Evolutionary conservation across 768 basidiomycete species (phyloP), one percentile per base, ranked within the genome.

Genomic region (Rossbeevera mucosa): DNA sequence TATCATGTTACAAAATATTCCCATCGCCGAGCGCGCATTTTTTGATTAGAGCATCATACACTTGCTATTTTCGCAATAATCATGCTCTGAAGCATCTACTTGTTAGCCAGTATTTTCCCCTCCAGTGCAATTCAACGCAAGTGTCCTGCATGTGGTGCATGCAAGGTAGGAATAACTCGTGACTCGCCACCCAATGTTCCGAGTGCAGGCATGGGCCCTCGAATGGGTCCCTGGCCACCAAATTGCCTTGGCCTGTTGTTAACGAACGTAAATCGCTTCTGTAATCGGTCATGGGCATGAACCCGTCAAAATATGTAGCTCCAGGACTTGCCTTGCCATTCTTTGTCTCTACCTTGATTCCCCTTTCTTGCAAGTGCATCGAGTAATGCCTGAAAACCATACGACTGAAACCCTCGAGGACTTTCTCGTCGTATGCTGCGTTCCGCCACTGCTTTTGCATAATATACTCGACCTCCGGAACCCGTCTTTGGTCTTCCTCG

Each of bases 1-100:
- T 82, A 77, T 58, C 76, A 79, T 47, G 77, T 81, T 28, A 76
- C 76, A 29, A 77, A 72, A 53, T 82, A 72, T 66, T 69, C 61
- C 40, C 76, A 77, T 54, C 57, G 31, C 53, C 56, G 59, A 22
- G 51, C 48, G 8, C 57, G 43, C 54, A 11, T 52, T 9, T 53
- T 53, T 24, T 58, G 48, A 47, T 9, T 5, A 26, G 38, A 25
- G n/a, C 29, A 31, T 20, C 38, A 43, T 43, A 9, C 16, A 1
- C 12, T 30, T 20, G 8, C 3, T 18, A 5, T 16, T 38, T 25
- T 26, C n/a, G 26, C 44, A 20, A 25, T 25, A 43, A 43, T n/a
- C 21, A 7, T 41, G 22, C 40, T 21, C 18, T 2, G 24, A 5
- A 7, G 38, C n/a, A 12, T n/a, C 30, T 21, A 41, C 42, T 30